Evolutionary conservation across 2,329 filamentous ascomycete species (phyloP), one percentile per base, ranked within the genome.

Genomic region (Colletotrichum sp.): DNA sequence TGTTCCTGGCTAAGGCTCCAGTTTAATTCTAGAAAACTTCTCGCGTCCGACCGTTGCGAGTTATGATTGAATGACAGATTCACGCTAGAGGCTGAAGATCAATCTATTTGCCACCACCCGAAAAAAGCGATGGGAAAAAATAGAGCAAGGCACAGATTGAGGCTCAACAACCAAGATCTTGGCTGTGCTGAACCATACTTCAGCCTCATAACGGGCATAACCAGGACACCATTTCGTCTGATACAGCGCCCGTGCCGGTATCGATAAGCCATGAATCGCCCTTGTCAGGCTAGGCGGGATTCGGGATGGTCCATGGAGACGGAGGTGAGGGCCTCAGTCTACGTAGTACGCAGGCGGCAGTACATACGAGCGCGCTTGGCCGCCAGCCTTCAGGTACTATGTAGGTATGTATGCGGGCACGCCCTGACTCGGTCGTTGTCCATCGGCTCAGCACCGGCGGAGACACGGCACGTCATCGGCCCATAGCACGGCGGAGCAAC

Each of bases 391-490:
- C 36, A 39, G 39, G 39, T n/a, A n/a, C n/a, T n/a, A n/a, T n/a
- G n/a, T 30, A 30, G 28, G 30, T 10, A 44, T 3, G 44, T 57
- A 68, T 44, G 36, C 65, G 28, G 59, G n/a, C 28, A 26, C 39
- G 18, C 63, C 55, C 74, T 76, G 74, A 76, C 74, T 76, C 74
- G 74, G 70, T 65, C 74, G 34, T 30, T 24, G 34, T 28, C 70
- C 74, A 69, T 65, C 64, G 70, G 70, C 70, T 49, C 70, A 73
- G 62, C 63, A 21, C 66, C 73, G 73, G 73, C 73, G 73, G 73
- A 76, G 73, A 64, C 70, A 64, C 70, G 70, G 73, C 73, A 76
- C 73, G 73, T 76, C 73, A 76, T 73, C 57, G 73, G 73, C 59
- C 73, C 73, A 72, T 72, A n/a, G 13, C 12, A 28, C 69, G 73